These are phyloP conservation scores for Fagopyrum tataricum DNA, from an alignment of 148 eudicot genomes.

Conservation along the genomic window DNA sequence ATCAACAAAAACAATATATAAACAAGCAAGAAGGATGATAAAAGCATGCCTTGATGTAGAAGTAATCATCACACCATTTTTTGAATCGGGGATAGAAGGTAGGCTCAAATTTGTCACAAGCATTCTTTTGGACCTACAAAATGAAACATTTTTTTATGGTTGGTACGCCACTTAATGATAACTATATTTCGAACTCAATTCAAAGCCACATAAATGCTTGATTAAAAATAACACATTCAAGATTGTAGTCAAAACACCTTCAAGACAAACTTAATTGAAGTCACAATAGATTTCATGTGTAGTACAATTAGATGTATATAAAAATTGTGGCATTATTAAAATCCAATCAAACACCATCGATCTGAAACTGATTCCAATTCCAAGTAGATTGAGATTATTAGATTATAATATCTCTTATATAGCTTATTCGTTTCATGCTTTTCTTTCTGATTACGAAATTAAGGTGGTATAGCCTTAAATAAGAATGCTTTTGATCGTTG, in stretches of 20 bases:
- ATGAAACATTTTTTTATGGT: background rate
- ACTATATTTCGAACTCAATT: background rate
- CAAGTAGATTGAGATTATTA: background rate
- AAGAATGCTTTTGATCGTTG: background rate
- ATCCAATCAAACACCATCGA: background rate
- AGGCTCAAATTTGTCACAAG: constrained; percentile 90
- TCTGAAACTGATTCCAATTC: background rate
- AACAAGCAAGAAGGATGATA: background rate
- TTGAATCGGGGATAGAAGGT: constrained; percentile 95
- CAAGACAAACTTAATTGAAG: background rate
- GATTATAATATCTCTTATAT: background rate
- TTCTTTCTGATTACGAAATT: background rate
- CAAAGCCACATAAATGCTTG: background rate
- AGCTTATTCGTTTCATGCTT: background rate
- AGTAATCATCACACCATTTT: constrained; percentile 99
- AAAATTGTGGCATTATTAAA: background rate
- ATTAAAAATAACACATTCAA: too few relatives aligned
- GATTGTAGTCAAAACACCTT: background rate
- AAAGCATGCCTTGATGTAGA: constrained; percentile 74
- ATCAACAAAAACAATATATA: background rate
- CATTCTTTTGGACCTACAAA: constrained; percentile 76
- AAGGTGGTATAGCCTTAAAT: background rate
- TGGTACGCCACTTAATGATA: background rate
- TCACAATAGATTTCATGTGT: background rate
- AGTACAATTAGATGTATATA: background rate